Evolutionary conservation across 2,329 filamentous ascomycete species (phyloP), one percentile per base, ranked within the genome.

Genomic region (Hirsutella thompsonii): DNA sequence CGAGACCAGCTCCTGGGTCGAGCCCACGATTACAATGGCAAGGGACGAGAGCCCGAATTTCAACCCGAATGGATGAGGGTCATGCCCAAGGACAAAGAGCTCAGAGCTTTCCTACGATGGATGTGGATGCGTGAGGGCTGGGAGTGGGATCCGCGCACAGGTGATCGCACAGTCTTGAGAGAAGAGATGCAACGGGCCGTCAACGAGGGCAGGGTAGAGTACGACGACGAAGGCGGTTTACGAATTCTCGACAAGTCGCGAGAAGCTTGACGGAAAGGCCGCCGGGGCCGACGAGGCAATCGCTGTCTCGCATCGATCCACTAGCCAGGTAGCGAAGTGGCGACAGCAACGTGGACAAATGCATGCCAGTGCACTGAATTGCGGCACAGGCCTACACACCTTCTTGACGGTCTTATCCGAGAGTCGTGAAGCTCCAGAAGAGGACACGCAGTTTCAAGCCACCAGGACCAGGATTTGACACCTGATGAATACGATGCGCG

Each of bases 1-100:
- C 76, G 89, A 2, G 89, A 95, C 56, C 68, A 72, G 26, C 59
- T 94, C 20, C 72, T 88, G 8, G 81, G 78, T 0, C 59, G 79
- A 16, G 76, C 81, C 2, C 56, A 62, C 9, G 75, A 80, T 47
- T 86, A 81, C 74, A 79, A 77, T 51, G 83, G 82, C 1, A 66
- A 61, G 51, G 55, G 73, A 49, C 47, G 62, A 51, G 48, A 62
- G 53, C 45, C 59, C 39, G 65, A 67, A 13, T 87, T 89, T 54
- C 79, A 87, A 51, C 85, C 87, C 0, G 89, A 95, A 59, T 95
- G 89, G 89, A 92, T 88, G 72, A 74, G 85, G 3, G 87, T 94
- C 1, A 56, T 83, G 38, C 87, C 89, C 0, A 64, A 70, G 35
- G 89, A 95, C 59, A 95, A 94, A 61, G 89, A 95, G 59, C 64